Base-by-base conservation (phyloP, 768 basidiomycete genomes). In the Termitomyces sp. region DNA sequence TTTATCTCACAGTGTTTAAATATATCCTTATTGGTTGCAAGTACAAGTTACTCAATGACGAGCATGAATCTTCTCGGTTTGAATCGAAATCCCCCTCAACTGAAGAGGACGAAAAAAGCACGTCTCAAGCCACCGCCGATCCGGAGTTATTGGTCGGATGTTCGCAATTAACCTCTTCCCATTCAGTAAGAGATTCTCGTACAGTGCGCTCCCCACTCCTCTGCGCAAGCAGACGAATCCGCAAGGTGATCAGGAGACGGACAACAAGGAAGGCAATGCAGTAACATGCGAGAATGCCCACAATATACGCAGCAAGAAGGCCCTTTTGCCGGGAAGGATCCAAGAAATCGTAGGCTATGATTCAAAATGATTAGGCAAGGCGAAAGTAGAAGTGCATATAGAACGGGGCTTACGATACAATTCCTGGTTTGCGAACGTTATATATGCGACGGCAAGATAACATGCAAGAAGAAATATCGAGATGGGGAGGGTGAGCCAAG, bases 381-480 rank as follows among this genome's bases (percentile, higher is more conserved):
- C 6, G 22, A 17, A 49, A 56, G 43, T 24, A 24, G 45, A 53
- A 49, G 35, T 28, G 35, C 15, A 15, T 17, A 6, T 17, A 7
- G 35, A 37, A 24, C 21, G 35, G 2, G 50, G 74, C 83, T 51
- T 58, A 89, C 87, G 66, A 64, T 89, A 90, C 62, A 85, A 78
- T 0, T 80, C 79, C 62, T 86, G 84, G 0, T 79, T 77, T 0
- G 70, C 79, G 46, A 76, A 60, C 0, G 85, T 87, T 51, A 90
- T 76, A 60, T 89, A 90, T 11, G 87, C 87, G 0, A 90, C 69
- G 22, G 77, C 85, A 17, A 89, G 68, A 61, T 90, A 90, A 2
- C 68, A 62, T 0, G 59, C 80, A 10, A 88, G 77, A 19, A 83
- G 58, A 11, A 85, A 15, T 15, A 87, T 45, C 24, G 76, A 69